These are phyloP conservation scores for Paraphaeosphaeria sporulosa DNA, from an alignment of 2,329 filamentous ascomycete genomes.

Conservation along the genomic window DNA sequence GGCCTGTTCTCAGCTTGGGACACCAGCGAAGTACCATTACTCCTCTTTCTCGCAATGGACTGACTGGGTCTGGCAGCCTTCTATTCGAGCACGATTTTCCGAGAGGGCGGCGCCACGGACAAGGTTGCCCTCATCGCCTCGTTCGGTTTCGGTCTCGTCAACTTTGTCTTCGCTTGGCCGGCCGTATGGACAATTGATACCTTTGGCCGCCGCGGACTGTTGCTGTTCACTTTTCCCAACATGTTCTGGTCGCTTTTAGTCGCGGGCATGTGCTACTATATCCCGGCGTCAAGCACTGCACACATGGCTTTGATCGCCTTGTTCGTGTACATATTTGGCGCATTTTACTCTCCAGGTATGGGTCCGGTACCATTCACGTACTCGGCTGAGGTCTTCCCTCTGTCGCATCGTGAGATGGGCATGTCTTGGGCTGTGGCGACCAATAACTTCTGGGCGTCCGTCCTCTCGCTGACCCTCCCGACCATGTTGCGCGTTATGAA, in stretches of 20 bases:
- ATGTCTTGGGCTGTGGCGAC: conserved; percentile 75
- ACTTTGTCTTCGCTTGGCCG: conserved; percentile 52
- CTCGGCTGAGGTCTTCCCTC: conserved; percentile 70
- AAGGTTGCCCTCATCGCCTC: conserved; percentile 60
- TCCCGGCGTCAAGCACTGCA: conserved; percentile 22
- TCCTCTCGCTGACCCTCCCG: conserved; percentile 71
- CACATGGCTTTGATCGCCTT: conserved; percentile 40
- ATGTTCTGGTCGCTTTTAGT: conserved; percentile 48
- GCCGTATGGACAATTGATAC: conserved; percentile 52
- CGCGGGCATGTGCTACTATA: conserved; percentile 21
- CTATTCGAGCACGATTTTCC: conserved; percentile 60
- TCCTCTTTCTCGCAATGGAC: too few relatives aligned
- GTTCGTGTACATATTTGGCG: conserved; percentile 59
- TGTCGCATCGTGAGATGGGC: conserved; percentile 74
- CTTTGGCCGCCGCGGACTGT: conserved; percentile 29
- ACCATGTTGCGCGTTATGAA: conserved; percentile 62
- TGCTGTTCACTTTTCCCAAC: conserved; percentile 52
- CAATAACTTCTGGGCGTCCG: conserved; percentile 65
- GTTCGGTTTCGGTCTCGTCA: conserved; percentile 65
- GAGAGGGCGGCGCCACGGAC: conserved; percentile 54
- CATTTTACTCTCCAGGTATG: conserved; percentile 48
- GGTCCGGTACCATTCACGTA: conserved; percentile 37
- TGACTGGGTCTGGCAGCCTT: too few relatives aligned
- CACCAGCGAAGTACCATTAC: too few relatives aligned
- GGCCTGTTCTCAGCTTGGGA: too few relatives aligned